These are phyloP conservation scores for Camellia lanceoleosa DNA, from an alignment of 148 eudicot species.

Conservation along the genomic window DNA sequence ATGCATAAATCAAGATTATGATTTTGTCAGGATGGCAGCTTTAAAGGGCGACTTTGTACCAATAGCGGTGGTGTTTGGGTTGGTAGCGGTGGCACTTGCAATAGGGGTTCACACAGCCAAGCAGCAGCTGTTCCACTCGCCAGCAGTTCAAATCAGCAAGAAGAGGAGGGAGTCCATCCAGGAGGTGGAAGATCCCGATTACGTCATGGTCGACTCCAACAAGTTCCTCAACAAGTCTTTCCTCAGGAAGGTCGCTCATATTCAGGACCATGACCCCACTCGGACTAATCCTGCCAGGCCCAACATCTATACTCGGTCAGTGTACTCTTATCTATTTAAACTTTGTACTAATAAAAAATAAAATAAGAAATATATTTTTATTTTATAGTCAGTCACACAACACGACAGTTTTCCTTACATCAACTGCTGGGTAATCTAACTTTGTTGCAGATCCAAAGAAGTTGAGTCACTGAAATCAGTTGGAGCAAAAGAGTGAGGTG, in stretches of 20 bases:
- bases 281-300: background rate
- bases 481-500: background rate
- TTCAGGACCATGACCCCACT: conserved; percentile 3
- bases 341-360: background rate
- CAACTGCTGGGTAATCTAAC: background rate
- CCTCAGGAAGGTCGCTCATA: conserved; percentile 25
- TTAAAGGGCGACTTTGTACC: conserved; percentile 20
- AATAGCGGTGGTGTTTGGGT: conserved; percentile 22
- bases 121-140: conserved; percentile 26
- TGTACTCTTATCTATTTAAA: background rate
- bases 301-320: conserved; percentile 2
- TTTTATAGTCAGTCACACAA: background rate
- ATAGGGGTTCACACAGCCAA: conserved; percentile 19
- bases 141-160: conserved; percentile 20
- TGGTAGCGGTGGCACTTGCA: conserved; percentile 16
- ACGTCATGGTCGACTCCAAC: background rate
- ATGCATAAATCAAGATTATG: background rate
- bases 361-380: no score
- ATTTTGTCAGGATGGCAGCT: background rate
- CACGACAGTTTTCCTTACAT: background rate
- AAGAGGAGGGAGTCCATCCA: conserved; percentile 18
- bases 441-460: conserved; percentile 1
- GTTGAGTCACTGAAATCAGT: conserved; percentile 11
- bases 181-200: conserved; percentile 29
- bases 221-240: conserved; percentile 18